phyloP scores from a whole-genome alignment of 192 early-diverging fungal species.

The Entophlyctis luteolus region DNA sequence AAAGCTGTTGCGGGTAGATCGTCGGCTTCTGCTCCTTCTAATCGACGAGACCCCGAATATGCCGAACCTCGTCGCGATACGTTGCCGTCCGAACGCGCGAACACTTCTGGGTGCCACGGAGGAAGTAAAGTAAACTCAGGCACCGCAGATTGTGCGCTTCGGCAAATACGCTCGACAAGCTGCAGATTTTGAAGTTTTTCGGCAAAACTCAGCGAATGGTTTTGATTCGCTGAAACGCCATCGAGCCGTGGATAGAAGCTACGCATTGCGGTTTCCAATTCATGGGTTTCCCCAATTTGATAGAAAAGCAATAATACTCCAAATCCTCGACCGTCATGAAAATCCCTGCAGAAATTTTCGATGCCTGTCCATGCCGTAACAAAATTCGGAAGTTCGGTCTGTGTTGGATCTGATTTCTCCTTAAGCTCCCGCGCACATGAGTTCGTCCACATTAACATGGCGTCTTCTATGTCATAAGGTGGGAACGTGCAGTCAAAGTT shows the following conservation, averaged over 20 bases:
- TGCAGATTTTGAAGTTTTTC: constrained; percentile 15
- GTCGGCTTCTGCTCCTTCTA: background rate
- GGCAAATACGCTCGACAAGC: constrained; percentile 1
- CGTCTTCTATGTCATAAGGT: constrained; percentile 54
- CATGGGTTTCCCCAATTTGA: constrained; percentile 9
- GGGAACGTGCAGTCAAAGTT: no score
- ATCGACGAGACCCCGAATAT: background rate
- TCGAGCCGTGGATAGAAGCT: constrained; percentile 13
- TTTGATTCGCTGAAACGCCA: no score
- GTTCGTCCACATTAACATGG: constrained; percentile 47
- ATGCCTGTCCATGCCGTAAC: constrained; percentile 4
- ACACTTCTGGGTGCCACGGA: constrained; percentile 17
- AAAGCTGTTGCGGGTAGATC: constrained; percentile 11
- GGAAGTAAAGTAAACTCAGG: background rate
- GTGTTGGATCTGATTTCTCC: background rate
- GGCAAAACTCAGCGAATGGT: constrained; percentile 9
- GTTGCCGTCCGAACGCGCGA: constrained; percentile 16
- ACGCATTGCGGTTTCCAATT: no score
- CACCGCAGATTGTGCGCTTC: no score
- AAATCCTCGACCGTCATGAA: constrained; percentile 35
- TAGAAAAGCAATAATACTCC: constrained; percentile 25
- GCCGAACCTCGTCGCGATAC: constrained; percentile 10
- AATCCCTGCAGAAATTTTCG: constrained; percentile 28
- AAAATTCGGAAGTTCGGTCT: background rate
- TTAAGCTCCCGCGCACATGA: constrained; percentile 24